Conservation (phyloP, 306 rosid species). For the Begonia peltatifolia region DNA sequence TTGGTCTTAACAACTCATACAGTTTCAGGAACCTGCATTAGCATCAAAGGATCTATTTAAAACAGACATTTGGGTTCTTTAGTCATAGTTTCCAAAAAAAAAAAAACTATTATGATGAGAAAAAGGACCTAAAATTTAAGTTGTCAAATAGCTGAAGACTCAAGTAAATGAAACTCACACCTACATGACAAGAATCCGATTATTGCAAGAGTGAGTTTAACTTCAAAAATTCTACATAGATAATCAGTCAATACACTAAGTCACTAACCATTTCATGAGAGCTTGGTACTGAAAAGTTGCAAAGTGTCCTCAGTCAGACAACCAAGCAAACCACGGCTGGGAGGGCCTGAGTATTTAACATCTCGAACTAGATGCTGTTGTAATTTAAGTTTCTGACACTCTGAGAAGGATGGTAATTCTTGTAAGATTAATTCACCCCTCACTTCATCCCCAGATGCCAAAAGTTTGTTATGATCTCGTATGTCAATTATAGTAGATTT, state of each 20-base stretch:
- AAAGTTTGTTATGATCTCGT: constrained; percentile 22
- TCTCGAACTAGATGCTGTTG: constrained; percentile 46
- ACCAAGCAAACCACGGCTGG: constrained; percentile 36
- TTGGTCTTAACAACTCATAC: too few species aligned
- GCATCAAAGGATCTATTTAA: too few species aligned
- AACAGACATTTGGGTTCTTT: too few species aligned
- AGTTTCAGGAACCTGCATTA: too few species aligned
- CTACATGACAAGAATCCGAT: too few species aligned
- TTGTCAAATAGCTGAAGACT: too few species aligned
- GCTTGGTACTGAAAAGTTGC: constrained; percentile 38
- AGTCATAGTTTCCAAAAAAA: too few species aligned
- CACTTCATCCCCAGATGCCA: constrained; percentile 55
- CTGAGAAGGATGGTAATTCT: constrained; percentile 63
- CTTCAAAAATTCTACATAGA: not conserved
- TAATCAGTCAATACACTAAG: not conserved
- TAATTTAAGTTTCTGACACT: constrained; percentile 33
- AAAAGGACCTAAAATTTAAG: too few species aligned
- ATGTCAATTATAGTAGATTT: constrained; percentile 40
- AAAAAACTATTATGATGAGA: too few species aligned
- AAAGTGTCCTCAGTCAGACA: constrained; percentile 43
- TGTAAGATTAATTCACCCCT: constrained; percentile 43
- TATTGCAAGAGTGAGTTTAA: too few species aligned
- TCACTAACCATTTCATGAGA: constrained; percentile 13
- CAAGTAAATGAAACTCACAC: too few species aligned
- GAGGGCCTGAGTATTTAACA: constrained; percentile 39